Evolutionary conservation across 2,329 filamentous ascomycete genomes (phyloP).

Genomic region (Ophiocordyceps robertsii): DNA sequence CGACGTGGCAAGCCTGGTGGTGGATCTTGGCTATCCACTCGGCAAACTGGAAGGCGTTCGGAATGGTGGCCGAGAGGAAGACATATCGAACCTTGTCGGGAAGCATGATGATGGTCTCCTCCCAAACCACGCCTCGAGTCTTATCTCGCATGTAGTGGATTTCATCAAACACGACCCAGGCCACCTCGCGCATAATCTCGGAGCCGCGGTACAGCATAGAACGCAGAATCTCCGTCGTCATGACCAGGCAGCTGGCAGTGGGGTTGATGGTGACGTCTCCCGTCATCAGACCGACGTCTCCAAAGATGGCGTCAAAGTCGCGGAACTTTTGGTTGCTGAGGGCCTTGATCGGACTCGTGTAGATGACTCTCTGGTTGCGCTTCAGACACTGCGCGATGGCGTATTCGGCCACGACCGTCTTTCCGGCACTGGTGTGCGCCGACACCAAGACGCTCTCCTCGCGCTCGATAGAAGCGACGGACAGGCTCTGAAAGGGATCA

Average conservation of each 20-base stretch:
- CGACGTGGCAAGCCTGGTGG: slow-evolving; percentile 93
- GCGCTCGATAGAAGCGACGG: slow-evolving; percentile 87
- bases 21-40: slow-evolving; percentile 99
- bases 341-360: slow-evolving; percentile 98
- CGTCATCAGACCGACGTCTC: slow-evolving; percentile 95
- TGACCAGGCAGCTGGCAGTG: slow-evolving; percentile 92
- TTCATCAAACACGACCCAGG: slow-evolving; percentile 97
- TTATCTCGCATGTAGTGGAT: slow-evolving; percentile 98
- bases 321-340: slow-evolving; percentile 97
- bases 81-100: slow-evolving; percentile 99
- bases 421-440: slow-evolving; percentile 93
- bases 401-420: slow-evolving; percentile 96
- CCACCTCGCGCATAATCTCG: slow-evolving; percentile 98
- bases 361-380: slow-evolving; percentile 96
- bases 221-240: slow-evolving; percentile 98
- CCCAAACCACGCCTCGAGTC: slow-evolving; percentile 90
- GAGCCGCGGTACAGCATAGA: slow-evolving; percentile 98
- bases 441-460: slow-evolving; percentile 95
- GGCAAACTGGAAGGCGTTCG: slow-evolving; percentile 97
- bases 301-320: slow-evolving; percentile 91
- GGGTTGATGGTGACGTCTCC: slow-evolving; percentile 99
- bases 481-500: slow-evolving; percentile 93
- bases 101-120: slow-evolving; percentile 95
- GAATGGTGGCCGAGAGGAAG: slow-evolving; percentile 94
- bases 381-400: slow-evolving; percentile 95